These are phyloP conservation scores for Amaranthus hypochondriacus DNA, from an alignment of 148 eudicot species.

Conservation along the genomic window DNA sequence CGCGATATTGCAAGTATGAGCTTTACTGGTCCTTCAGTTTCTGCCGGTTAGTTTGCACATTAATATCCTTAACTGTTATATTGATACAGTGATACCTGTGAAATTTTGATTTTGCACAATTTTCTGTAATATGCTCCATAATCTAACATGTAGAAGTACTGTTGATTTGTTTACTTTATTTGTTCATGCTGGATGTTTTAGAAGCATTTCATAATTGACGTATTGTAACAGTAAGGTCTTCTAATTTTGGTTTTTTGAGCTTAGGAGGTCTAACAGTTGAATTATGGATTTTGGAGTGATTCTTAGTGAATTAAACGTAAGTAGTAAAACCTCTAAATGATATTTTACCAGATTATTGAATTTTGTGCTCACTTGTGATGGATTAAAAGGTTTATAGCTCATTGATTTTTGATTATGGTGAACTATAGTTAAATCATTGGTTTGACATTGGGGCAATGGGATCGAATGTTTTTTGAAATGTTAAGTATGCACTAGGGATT, in stretches of 20 bases:
- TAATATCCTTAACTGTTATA: background rate
- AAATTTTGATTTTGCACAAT: background rate
- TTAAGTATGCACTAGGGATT: too few relatives aligned
- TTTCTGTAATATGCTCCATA: too few relatives aligned
- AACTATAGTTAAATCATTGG: too few relatives aligned
- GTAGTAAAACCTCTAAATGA: background rate
- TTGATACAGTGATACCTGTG: background rate
- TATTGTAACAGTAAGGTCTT: too few relatives aligned
- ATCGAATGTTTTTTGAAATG: too few relatives aligned
- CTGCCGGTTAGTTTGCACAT: conserved; percentile 47
- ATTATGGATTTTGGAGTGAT: background rate
- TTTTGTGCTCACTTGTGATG: background rate
- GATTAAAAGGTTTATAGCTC: background rate
- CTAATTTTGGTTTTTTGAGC: too few relatives aligned
- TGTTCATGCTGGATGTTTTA: too few relatives aligned
- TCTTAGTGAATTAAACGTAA: background rate
- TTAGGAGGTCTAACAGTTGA: background rate
- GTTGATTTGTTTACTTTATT: too few relatives aligned
- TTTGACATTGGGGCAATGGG: too few relatives aligned
- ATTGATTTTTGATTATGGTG: too few relatives aligned
- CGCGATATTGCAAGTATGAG: conserved; percentile 38
- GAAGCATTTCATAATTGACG: too few relatives aligned
- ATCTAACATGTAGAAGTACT: too few relatives aligned
- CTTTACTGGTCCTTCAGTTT: conserved; percentile 49
- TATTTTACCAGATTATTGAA: background rate